These are phyloP conservation scores for Leccinum uliginosum DNA, from an alignment of 768 basidiomycete species.

Conservation along the genomic window DNA sequence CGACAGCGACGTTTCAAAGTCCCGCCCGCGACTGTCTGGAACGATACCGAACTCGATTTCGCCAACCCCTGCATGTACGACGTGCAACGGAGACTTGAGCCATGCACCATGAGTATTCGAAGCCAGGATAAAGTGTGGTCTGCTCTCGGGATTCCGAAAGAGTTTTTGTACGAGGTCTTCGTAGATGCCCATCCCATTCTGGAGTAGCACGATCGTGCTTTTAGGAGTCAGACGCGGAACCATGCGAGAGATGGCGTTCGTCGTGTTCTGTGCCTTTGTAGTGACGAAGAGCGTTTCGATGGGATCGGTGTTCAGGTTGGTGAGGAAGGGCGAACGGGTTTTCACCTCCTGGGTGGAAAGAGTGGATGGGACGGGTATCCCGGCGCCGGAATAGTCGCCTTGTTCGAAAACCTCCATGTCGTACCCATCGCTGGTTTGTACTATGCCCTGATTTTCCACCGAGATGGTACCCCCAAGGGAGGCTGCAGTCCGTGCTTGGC, in stretches of 20 bases:
- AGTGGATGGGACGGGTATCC: slow-evolving; percentile 15
- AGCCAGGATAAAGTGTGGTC: slow-evolving; percentile 84
- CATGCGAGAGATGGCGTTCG: slow-evolving; percentile 54
- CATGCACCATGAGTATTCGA: slow-evolving; percentile 80
- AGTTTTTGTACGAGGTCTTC: slow-evolving; percentile 64
- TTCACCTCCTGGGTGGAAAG: slow-evolving; percentile 9
- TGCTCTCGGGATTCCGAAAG: slow-evolving; percentile 66
- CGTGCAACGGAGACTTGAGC: slow-evolving; percentile 45
- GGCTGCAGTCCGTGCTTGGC: slow-evolving; percentile 35
- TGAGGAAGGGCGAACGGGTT: slow-evolving; percentile 12
- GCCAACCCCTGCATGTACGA: slow-evolving; percentile 70
- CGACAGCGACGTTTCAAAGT: slow-evolving; percentile 56
- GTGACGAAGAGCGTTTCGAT: slow-evolving; percentile 83
- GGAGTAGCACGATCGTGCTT: slow-evolving; percentile 87
- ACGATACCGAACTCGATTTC: slow-evolving; percentile 75
- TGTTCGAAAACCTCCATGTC: slow-evolving; percentile 45
- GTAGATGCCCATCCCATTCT: slow-evolving; percentile 93
- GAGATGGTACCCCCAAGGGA: slow-evolving; percentile 35
- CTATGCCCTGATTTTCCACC: slow-evolving; percentile 48
- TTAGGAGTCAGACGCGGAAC: slow-evolving; percentile 55
- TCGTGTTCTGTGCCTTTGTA: slow-evolving; percentile 69
- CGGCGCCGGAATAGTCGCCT: slow-evolving; percentile 20
- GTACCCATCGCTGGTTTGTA: slow-evolving; percentile 42
- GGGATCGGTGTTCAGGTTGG: slow-evolving; percentile 18
- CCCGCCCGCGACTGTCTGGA: slow-evolving; percentile 57